Conservation (phyloP, 1,284 basidiomycete species). For the Mycena citricolor region DNA sequence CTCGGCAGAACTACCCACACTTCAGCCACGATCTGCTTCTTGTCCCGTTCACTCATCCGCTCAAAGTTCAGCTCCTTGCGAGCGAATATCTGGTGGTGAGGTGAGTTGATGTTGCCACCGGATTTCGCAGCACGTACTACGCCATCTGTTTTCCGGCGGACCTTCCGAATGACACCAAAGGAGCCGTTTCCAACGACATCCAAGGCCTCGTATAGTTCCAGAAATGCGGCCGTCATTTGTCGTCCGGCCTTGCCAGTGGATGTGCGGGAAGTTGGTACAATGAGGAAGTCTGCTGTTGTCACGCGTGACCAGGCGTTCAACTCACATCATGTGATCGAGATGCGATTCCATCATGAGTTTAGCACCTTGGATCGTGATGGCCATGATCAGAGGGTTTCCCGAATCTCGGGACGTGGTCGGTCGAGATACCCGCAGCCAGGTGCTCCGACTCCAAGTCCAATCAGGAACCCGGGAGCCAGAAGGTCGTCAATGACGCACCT, state of each 20-base stretch:
- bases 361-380: too few relatives aligned
- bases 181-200: conserved; percentile 96
- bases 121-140: conserved; percentile 51
- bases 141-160: conserved; percentile 82
- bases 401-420: too few relatives aligned
- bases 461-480: too few relatives aligned
- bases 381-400: too few relatives aligned
- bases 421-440: too few relatives aligned
- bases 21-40: conserved; percentile 96
- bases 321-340: conserved; percentile 6
- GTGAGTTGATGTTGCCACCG: conserved; percentile 6
- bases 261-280: too few relatives aligned
- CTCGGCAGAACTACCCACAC: conserved; percentile 62
- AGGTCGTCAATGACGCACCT: too few relatives aligned
- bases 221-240: conserved; percentile 37
- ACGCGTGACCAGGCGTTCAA: not conserved
- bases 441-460: too few relatives aligned
- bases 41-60: conserved; percentile 88
- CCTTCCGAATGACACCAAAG: conserved; percentile 95
- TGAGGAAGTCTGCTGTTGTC: too few relatives aligned
- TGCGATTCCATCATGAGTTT: too few relatives aligned
- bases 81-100: conserved; percentile 68
- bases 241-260: too few relatives aligned
- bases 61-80: conserved; percentile 96
- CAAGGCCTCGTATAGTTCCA: conserved; percentile 82